Evolutionary conservation across 1,284 basidiomycete species (phyloP), one percentile per base, ranked within the genome.

Genomic region (Apiotrichum domesticum): DNA sequence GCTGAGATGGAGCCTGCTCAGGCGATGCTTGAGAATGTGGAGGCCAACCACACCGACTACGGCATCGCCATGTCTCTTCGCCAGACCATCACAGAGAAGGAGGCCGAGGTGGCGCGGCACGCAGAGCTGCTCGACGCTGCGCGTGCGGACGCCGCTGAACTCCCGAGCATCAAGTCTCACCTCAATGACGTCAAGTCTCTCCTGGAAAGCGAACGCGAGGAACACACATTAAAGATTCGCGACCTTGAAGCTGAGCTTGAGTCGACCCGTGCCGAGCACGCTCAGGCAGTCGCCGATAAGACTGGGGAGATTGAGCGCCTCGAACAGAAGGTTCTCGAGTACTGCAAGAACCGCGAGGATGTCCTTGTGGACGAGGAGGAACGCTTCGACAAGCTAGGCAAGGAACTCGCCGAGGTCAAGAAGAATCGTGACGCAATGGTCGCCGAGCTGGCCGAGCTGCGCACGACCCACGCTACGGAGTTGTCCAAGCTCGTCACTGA

Each of bases 291-390:
- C 15, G 55, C 63, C 0, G 68, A 67, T 14, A 68, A 68, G 56
- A 42, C 62, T 3, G 50, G 52, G 9, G 65, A 64, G 46, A 66
- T 75, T 33, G 70, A 71, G 21, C 52, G 65, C 14, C 65, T 75
- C 11, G 71, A 75, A 50, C 51, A 48, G 0, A 59, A 63, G 6
- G 57, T 75, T 6, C 62, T 69, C 5, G 72, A 75, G 48, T 41
- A 41, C 39, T 50, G 39, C 29, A 50, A 50, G 40, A 9, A 32
- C 37, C 48, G 48, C 37, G 48, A 50, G 29, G 39, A 41, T 10
- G 39, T 13, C 8, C 39, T 50, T 5, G 48, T 42, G 2, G 49
- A 32, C 21, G 46, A 48, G n/a, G 43, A 52, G 50, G 46, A 51
- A 42, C 49, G 47, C 33, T 39, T 50, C 33, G 54, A 50, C 4